phyloP scores from a whole-genome alignment of 2,329 filamentous ascomycete genomes.

The Ascochyta clinopodiicola region DNA sequence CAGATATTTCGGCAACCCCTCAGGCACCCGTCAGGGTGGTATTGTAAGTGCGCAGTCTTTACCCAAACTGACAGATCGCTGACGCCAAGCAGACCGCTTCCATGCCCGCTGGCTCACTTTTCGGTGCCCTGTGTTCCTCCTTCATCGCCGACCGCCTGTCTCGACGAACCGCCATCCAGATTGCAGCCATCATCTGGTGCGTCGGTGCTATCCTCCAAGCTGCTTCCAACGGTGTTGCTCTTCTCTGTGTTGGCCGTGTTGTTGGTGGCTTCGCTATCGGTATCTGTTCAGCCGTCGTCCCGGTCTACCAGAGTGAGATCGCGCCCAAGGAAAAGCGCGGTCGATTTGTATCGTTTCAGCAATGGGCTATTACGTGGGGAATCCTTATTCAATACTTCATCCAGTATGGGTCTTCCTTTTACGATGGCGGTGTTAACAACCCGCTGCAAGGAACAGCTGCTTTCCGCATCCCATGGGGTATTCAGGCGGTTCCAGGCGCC shows the following conservation, averaged over 20 bases:
- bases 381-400: conserved; percentile 72
- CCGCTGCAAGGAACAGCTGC: conserved; percentile 53
- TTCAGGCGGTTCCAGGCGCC: conserved; percentile 51
- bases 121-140: conserved; percentile 54
- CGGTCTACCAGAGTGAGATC: conserved; percentile 93
- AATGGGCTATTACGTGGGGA: conserved; percentile 76
- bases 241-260: conserved; percentile 65
- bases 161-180: conserved; percentile 52
- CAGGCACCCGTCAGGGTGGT: conserved; percentile 47
- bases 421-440: conserved; percentile 53
- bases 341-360: conserved; percentile 68
- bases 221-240: conserved; percentile 47
- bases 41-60: conserved; percentile 50
- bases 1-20: conserved; percentile 47
- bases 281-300: conserved; percentile 88
- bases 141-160: conserved; percentile 56
- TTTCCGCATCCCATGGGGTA: conserved; percentile 53
- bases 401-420: conserved; percentile 66
- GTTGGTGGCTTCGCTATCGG: conserved; percentile 87
- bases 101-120: conserved; percentile 59
- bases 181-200: conserved; percentile 55
- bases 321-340: conserved; percentile 56
- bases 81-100: conserved; percentile 48
- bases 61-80: neutral
- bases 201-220: conserved; percentile 53